A percentile compares a stretch with the other conserved stretches of the same genome.
Conservation (phyloP, 805 yeast genomes). For the Pichia deserticola region DNA sequence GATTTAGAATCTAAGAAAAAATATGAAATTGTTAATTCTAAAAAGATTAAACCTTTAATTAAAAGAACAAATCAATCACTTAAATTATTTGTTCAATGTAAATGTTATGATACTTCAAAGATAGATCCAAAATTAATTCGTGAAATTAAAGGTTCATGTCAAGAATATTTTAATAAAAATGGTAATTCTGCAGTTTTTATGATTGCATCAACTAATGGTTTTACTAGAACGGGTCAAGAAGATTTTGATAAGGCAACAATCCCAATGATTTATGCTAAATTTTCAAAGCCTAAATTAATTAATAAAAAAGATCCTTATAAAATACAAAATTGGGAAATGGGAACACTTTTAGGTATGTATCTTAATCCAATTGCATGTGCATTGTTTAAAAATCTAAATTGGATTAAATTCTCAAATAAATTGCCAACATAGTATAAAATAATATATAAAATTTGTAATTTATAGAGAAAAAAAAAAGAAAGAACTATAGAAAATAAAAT, state of each 20-base stretch:
- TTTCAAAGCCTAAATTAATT: conserved; percentile 28
- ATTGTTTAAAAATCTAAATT: conserved; percentile 30
- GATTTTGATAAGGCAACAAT: conserved; percentile 38
- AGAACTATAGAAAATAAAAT: neutral
- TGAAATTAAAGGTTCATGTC: conserved; percentile 47
- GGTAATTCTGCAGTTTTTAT: conserved; percentile 25
- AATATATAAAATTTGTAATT: too few relatives aligned
- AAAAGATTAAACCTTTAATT: conserved; percentile 21
- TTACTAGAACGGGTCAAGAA: conserved; percentile 40
- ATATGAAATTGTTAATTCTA: conserved; percentile 21
- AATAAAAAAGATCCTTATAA: conserved; percentile 22
- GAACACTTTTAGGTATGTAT: conserved; percentile 29
- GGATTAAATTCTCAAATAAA: conserved; percentile 20
- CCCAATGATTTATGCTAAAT: conserved; percentile 39
- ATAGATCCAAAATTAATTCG: conserved; percentile 42
- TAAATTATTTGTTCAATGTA: conserved; percentile 47
- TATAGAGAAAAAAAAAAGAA: neutral
- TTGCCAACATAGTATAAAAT: neutral
- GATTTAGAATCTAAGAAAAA: neutral
- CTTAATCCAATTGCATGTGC: conserved; percentile 32
- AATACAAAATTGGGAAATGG: conserved; percentile 33
- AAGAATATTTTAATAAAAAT: conserved; percentile 9
- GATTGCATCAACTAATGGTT: conserved; percentile 39
- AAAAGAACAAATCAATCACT: conserved; percentile 24
- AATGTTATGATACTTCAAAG: conserved; percentile 35